Evolutionary conservation across 352 stramenopile genomes (phyloP).

Genomic region (Phytophthora cactorum): DNA sequence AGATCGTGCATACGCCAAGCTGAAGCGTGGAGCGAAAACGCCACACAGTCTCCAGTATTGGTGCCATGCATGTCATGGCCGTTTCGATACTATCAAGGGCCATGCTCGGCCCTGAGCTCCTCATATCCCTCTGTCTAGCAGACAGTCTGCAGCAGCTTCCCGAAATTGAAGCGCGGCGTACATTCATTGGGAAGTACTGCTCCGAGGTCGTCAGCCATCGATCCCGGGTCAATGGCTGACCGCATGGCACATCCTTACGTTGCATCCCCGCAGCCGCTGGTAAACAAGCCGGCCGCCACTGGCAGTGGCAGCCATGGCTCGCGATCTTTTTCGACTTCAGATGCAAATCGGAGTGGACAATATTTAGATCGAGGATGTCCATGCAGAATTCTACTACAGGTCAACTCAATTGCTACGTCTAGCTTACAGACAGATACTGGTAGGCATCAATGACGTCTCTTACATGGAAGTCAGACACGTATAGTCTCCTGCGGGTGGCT

Average conservation of each 20-base stretch:
- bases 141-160: slow-evolving; percentile 11
- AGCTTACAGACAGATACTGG: slow-evolving; percentile 1
- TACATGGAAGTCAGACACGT: slow-evolving; percentile 42
- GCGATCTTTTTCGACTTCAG: too few relatives aligned
- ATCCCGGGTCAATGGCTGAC: slow-evolving; percentile 6
- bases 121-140: background rate
- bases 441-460: slow-evolving; percentile 1
- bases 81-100: background rate
- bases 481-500: slow-evolving; percentile 26
- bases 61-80: background rate
- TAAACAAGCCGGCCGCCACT: slow-evolving; percentile 10
- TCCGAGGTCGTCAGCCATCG: too few relatives aligned
- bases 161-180: slow-evolving; percentile 10
- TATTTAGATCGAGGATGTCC: background rate
- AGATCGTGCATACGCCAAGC: slow-evolving; percentile 17
- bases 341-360: background rate
- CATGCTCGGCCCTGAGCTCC: background rate
- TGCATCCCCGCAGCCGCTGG: slow-evolving; percentile 16
- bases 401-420: slow-evolving; percentile 15
- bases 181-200: slow-evolving; percentile 1
- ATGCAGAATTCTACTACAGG: slow-evolving; percentile 1
- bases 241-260: slow-evolving; percentile 18
- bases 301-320: background rate
- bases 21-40: slow-evolving; percentile 10
- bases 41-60: background rate